Evolutionary conservation across 495 filamentous ascomycete species (phyloP), one percentile per base, ranked within the genome.

Genomic region (Immersiella caudata): DNA sequence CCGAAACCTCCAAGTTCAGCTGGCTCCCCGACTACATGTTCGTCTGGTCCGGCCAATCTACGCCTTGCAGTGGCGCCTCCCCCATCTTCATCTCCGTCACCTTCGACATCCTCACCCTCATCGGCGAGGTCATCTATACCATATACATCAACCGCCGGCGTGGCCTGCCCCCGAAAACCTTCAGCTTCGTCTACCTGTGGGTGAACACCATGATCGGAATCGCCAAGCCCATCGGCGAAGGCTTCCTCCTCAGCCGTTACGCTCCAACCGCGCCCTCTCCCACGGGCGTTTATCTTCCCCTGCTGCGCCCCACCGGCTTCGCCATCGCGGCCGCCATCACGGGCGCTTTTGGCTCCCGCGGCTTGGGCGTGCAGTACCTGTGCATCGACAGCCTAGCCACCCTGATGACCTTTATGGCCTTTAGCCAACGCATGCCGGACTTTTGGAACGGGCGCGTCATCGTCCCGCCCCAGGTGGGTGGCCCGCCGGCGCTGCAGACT

Each of bases 161-260:
- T 7, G 52, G 52, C 52, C 52, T 55, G 7, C 52, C 52, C 9
- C 52, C 52, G 11, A 11, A 55, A 21, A 55, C 52, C 8, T 55
- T 55, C 52, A 55, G 52, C 52, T 55, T 55, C 52, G 52, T 55
- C 52, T 14, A 55, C 52, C 52, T 55, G 11, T 55, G 52, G 52
- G 52, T 55, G 20, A 21, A 9, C 9, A 14, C 22, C 20, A 11
- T 55, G 12, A 21, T 55, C 52, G 52, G 52, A 11, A 12, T 55
- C 20, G 52, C 52, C 20, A 55, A 55, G 20, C 52, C 52, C 52
- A 11, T 55, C 20, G 52, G 52, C 9, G 52, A 55, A 21, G 52
- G 52, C 52, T 12, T 55, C 9, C 52, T 55, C 9, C 52, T 55
- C 11, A 55, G 22, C 20, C 52, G 12, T 7, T 55, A n/a, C n/a